Evolutionary conservation across 2,329 filamentous ascomycete genomes (phyloP).

Genomic region (Aureobasidium sp.): DNA sequence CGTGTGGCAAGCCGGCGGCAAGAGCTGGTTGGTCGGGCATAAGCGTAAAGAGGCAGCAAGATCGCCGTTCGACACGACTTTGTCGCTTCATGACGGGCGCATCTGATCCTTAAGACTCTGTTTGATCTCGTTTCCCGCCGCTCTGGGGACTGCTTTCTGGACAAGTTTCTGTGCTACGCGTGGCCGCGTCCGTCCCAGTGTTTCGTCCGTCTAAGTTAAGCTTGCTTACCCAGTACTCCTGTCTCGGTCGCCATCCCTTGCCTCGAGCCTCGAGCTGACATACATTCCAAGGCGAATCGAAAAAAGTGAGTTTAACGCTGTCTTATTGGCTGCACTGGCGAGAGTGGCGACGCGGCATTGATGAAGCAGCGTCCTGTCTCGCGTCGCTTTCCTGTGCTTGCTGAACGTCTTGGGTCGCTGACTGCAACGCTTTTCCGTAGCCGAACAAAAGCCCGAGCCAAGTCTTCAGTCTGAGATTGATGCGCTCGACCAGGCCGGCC

Average conservation of each 20-base stretch:
- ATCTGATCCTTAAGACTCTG: conserved; percentile 8
- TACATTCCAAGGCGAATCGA: conserved; percentile 4
- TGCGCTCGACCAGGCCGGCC: background rate
- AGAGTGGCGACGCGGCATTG: conserved; percentile 1
- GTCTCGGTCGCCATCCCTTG: conserved; percentile 6
- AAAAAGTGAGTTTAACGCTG: conserved; percentile 9
- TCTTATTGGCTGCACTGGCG: background rate
- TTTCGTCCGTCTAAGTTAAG: background rate
- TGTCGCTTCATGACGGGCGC: conserved; percentile 8
- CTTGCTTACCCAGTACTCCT: background rate
- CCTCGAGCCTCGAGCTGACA: background rate
- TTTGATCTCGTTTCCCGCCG: background rate
- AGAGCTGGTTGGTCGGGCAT: conserved; percentile 9
- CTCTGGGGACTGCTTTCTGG: background rate
- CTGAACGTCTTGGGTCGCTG: background rate
- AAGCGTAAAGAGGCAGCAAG: background rate
- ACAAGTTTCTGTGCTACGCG: background rate
- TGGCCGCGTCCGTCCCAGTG: background rate
- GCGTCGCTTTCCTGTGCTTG: background rate
- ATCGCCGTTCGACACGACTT: background rate
- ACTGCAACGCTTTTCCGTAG: background rate
- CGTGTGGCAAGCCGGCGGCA: background rate
- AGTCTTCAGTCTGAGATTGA: background rate
- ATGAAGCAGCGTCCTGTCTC: background rate
- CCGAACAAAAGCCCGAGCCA: conserved; percentile 3